A percentile compares a stretch with the other conserved stretches of the same genome.
Conservation (phyloP, 2,329 filamentous ascomycete species). For the Stagonosporopsis rhizophila region DNA sequence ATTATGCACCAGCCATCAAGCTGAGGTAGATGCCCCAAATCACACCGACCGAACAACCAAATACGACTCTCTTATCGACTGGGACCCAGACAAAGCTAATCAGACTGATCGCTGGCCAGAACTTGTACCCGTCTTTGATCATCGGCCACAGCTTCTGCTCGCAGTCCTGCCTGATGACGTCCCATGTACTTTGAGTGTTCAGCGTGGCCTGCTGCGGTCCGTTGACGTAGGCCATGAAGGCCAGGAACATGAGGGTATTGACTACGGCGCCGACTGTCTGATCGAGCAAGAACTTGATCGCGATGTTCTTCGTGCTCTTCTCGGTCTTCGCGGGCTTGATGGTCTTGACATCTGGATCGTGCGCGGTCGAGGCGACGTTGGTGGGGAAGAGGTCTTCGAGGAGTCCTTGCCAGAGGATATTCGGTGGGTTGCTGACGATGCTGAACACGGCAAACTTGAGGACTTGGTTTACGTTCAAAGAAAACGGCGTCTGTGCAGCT, state of each 20-base stretch:
- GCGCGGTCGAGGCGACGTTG: conserved; percentile 45
- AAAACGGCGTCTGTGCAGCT: conserved; percentile 60
- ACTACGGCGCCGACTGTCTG: conserved; percentile 70
- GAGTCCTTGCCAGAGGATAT: conserved; percentile 84
- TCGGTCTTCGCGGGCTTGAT: conserved; percentile 34
- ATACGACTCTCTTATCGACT: conserved; percentile 72
- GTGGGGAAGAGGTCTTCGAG: conserved; percentile 79
- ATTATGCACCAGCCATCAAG: conserved; percentile 56
- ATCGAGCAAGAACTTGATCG: conserved; percentile 72
- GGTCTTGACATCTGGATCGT: conserved; percentile 34
- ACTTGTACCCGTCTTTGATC: conserved; percentile 68
- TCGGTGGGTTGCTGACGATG: conserved; percentile 77
- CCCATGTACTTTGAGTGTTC: conserved; percentile 44
- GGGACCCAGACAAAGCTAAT: conserved; percentile 75
- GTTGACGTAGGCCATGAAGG: conserved; percentile 62
- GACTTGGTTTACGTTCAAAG: conserved; percentile 71
- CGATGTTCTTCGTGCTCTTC: conserved; percentile 68
- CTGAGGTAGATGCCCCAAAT: conserved; percentile 80
- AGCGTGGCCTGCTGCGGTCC: conserved; percentile 24
- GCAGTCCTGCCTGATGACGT: conserved; percentile 40
- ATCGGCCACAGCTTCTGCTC: conserved; percentile 63
- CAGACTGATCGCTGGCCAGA: conserved; percentile 75
- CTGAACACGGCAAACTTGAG: conserved; percentile 80
- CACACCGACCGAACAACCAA: conserved; percentile 75
- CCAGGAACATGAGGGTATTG: conserved; percentile 71